Evolutionary conservation across 257 asterid genomes (phyloP), one percentile per base, ranked within the genome.

Genomic region (Rauvolfia tetraphylla): DNA sequence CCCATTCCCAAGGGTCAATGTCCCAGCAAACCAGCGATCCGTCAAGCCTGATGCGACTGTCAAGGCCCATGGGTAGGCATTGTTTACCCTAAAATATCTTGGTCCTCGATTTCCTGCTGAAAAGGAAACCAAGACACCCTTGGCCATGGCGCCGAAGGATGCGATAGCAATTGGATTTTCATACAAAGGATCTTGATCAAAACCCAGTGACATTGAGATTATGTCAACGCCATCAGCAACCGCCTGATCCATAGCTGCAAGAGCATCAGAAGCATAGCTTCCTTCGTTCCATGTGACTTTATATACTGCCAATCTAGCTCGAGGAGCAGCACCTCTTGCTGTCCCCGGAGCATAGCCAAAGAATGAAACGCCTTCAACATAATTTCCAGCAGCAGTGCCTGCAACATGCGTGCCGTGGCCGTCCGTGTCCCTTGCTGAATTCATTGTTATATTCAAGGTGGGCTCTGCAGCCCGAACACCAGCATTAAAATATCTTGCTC

Each of bases 221-320:
- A 90, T 71, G 51, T 88, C 92, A 0, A 88, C 93, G 0, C 89
- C 85, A 75, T 90, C 92, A 8, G 87, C 88, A 39, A 90, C 89
- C 5, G 91, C 93, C 72, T 84, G 88, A 22, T 90, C 96, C 56
- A 90, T 88, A 34, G 82, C 91, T 0, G 93, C 96, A 27, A 90
- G 81, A 6, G 76, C 85, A 76, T 90, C 96, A 0, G 93, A 87
- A 22, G 85, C 87, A 5, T 42, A 75, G 71, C 82, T 31, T 12
- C 90, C 93, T 79, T 83, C 89, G 11, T 74, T 79, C 88, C 84
- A 88, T 0, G 79, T 48, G 54, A 86, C 93, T 73, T 90, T 90
- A 79, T 90, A 90, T 12, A 80, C 77, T 0, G 92, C 87, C 54
- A 90, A 57, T 23, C 87, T 54, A 0, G 92, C 90, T 1, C 81